Evolutionary conservation across 768 basidiomycete genomes (phyloP).

Genomic region (Kondoa malvinella): DNA sequence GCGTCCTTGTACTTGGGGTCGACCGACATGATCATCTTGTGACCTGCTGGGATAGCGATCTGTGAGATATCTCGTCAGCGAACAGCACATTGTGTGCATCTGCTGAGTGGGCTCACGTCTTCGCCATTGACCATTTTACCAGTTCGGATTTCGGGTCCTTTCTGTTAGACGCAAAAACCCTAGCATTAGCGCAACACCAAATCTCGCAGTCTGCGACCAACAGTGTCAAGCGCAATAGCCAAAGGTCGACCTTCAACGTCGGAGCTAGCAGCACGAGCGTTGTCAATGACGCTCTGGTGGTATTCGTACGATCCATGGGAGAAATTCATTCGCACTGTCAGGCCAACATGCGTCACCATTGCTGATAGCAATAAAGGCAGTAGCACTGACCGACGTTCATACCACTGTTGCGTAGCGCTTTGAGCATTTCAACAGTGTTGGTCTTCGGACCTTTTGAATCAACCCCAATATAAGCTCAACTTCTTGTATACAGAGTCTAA

Average conservation of each 20-base stretch:
- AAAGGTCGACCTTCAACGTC: conserved; percentile 70
- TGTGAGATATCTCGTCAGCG: conserved; percentile 28
- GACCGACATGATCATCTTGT: conserved; percentile 79
- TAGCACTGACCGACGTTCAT: conserved; percentile 69
- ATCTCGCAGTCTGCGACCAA: conserved; percentile 35
- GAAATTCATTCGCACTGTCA: conserved; percentile 96
- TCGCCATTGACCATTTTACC: conserved; percentile 70
- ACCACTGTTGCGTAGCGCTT: conserved; percentile 68
- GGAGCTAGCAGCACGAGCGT: conserved; percentile 64
- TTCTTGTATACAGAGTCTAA: not conserved
- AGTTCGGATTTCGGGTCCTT: conserved; percentile 98
- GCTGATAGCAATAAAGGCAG: not conserved
- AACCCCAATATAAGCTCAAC: conserved; percentile 2
- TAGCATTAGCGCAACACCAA: not conserved
- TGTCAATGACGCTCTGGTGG: conserved; percentile 97
- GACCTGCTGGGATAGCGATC: conserved; percentile 72
- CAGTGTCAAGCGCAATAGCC: conserved; percentile 94
- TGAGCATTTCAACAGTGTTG: conserved; percentile 75
- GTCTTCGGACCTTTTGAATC: conserved; percentile 63
- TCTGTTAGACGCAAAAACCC: conserved; percentile 38
- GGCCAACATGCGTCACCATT: not conserved
- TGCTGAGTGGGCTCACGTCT: conserved; percentile 47
- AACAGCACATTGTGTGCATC: conserved; percentile 3
- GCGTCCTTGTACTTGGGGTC: conserved; percentile 60
- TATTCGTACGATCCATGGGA: conserved; percentile 98